Evolutionary conservation across 1,284 basidiomycete species (phyloP).

Genomic region (Cryptococcus sp.): DNA sequence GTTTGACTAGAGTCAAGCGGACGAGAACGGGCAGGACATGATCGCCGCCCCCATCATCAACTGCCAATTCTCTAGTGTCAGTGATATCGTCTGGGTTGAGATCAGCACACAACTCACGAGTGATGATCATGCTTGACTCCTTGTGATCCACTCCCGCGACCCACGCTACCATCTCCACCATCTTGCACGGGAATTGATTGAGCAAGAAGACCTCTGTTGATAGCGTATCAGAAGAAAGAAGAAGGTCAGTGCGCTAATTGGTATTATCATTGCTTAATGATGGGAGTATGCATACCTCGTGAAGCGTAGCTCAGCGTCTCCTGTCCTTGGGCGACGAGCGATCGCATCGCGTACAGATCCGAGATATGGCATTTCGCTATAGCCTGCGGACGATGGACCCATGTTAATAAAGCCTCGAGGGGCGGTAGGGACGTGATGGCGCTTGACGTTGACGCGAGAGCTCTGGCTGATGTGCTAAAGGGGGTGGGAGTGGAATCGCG

Average conservation of each 20-base stretch:
- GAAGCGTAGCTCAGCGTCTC: conserved; percentile 3
- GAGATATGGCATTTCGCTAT: conserved; percentile 39
- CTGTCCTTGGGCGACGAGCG: conserved; percentile 14
- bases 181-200: conserved; percentile 38
- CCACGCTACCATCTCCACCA: conserved; percentile 47
- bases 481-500: too few species aligned
- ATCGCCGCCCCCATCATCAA: conserved; percentile 47
- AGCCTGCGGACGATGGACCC: conserved; percentile 44
- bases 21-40: conserved; percentile 31
- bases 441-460: background rate
- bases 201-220: conserved; percentile 43
- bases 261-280: background rate
- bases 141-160: conserved; percentile 46
- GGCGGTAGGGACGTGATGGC: conserved; percentile 23
- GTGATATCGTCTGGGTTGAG: background rate
- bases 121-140: conserved; percentile 33
- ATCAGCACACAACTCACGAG: conserved; percentile 21
- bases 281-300: conserved; percentile 17
- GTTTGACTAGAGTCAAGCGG: conserved; percentile 19
- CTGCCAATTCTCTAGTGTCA: conserved; percentile 18
- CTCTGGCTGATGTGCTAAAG: too few species aligned
- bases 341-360: conserved; percentile 35
- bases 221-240: background rate
- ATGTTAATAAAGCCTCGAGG: conserved; percentile 29
- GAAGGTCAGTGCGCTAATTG: background rate